phyloP scores from a whole-genome alignment of 2,329 filamentous ascomycete genomes.

The Neofusicoccum sp. region DNA sequence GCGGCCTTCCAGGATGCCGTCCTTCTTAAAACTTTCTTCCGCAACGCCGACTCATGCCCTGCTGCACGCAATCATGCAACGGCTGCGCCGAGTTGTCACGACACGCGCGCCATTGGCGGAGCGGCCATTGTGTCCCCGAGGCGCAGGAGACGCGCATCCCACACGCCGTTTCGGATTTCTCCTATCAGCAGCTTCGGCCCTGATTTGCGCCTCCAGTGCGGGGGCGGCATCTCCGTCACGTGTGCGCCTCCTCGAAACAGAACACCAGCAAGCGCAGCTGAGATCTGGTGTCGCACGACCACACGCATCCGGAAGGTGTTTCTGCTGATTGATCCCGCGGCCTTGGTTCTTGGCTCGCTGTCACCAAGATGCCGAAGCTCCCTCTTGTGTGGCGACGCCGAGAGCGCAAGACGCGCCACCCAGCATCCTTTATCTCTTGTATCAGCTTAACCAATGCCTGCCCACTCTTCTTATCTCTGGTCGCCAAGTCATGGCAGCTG shows the following conservation, averaged over 20 bases:
- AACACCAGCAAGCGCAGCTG: not conserved
- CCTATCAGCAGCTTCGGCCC: constrained; percentile 1
- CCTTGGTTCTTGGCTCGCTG: constrained; percentile 9
- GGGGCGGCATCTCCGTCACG: constrained; percentile 2
- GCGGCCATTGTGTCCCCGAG: not conserved
- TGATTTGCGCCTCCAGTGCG: not conserved
- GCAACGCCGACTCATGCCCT: not conserved
- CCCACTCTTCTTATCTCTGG: constrained; percentile 11
- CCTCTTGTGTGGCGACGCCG: not conserved
- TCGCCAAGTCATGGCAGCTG: not conserved
- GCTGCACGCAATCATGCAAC: not conserved
- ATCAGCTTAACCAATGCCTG: constrained; percentile 5
- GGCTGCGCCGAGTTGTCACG: not conserved
- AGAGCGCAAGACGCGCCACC: constrained; percentile 3
- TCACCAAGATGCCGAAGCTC: constrained; percentile 5
- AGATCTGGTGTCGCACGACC: not conserved
- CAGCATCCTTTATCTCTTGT: constrained; percentile 11
- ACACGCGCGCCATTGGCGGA: not conserved
- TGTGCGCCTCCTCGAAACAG: not conserved
- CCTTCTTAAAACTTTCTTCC: not conserved
- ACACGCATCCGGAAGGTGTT: constrained; percentile 10
- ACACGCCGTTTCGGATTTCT: not conserved
- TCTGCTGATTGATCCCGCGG: not conserved
- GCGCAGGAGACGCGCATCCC: not conserved
- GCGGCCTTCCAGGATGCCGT: not conserved